Conservation (phyloP, 2,329 filamentous ascomycete species). For the Stemphylium vesicarium region DNA sequence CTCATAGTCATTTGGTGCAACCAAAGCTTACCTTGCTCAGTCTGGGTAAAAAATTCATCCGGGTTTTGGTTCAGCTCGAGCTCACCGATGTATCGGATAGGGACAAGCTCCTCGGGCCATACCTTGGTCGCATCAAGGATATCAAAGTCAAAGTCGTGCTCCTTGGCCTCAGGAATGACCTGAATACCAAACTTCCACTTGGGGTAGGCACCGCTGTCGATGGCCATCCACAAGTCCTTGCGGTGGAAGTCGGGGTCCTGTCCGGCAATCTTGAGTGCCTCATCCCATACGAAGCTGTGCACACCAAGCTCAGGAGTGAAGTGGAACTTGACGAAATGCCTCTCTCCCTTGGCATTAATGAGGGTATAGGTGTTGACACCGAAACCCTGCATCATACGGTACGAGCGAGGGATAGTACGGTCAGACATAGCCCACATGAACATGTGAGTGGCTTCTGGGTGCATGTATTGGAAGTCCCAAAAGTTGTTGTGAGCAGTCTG, state of each 20-base stretch:
- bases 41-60: slow-evolving; percentile 83
- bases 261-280: slow-evolving; percentile 70
- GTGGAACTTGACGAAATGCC: slow-evolving; percentile 79
- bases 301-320: slow-evolving; percentile 77
- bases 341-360: slow-evolving; percentile 70
- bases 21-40: slow-evolving; percentile 64
- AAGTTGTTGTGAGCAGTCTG: slow-evolving; percentile 77
- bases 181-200: slow-evolving; percentile 88
- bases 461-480: slow-evolving; percentile 72
- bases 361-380: slow-evolving; percentile 81
- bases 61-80: slow-evolving; percentile 79
- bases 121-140: slow-evolving; percentile 85
- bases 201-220: slow-evolving; percentile 72
- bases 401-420: slow-evolving; percentile 73
- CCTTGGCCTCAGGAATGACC: slow-evolving; percentile 71
- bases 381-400: slow-evolving; percentile 86
- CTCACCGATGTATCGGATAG: slow-evolving; percentile 78
- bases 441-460: slow-evolving; percentile 78
- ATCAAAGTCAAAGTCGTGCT: slow-evolving; percentile 83
- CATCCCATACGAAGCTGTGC: slow-evolving; percentile 79
- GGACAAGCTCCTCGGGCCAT: slow-evolving; percentile 80
- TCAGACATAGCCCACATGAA: slow-evolving; percentile 82
- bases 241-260: slow-evolving; percentile 80
- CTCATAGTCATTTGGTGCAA: too few species aligned
- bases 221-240: slow-evolving; percentile 77